Percentiles rank a stretch among this genome's conserved stretches.
phyloP scores from a whole-genome alignment of 257 asterid genomes.

The Marsdenia floribunda region DNA sequence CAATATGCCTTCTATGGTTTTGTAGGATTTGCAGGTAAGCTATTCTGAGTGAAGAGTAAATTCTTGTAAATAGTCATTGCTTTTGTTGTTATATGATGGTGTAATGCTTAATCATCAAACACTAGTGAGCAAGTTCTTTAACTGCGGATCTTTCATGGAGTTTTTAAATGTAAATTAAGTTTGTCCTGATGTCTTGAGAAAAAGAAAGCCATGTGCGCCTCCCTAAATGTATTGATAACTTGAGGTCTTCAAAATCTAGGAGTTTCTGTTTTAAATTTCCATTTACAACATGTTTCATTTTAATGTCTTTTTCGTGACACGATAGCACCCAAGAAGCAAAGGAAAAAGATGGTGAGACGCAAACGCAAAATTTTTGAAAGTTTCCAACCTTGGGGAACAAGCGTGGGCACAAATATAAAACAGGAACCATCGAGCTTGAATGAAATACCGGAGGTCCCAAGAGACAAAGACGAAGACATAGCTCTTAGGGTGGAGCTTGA shows the following conservation, averaged over 20 bases:
- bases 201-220: background rate
- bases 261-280: background rate
- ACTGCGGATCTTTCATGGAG: background rate
- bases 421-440: conserved; percentile 34
- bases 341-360: conserved; percentile 45
- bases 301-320: conserved; percentile 8
- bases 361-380: conserved; percentile 42
- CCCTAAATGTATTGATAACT: background rate
- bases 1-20: background rate
- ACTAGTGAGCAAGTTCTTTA: background rate
- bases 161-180: background rate
- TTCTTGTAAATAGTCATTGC: background rate
- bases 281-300: conserved; percentile 4
- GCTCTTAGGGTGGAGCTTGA: conserved; percentile 22
- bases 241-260: background rate
- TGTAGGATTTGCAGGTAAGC: background rate
- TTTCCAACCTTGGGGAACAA: conserved; percentile 63
- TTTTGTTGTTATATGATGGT: background rate
- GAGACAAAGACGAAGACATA: background rate
- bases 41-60: background rate
- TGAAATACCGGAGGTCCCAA: conserved; percentile 20
- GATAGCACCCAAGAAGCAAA: conserved; percentile 57
- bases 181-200: background rate
- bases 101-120: background rate
- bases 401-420: conserved; percentile 37